These are phyloP conservation scores for Neofusicoccum sp. DNA, from an alignment of 2,329 filamentous ascomycete genomes.

Conservation along the genomic window DNA sequence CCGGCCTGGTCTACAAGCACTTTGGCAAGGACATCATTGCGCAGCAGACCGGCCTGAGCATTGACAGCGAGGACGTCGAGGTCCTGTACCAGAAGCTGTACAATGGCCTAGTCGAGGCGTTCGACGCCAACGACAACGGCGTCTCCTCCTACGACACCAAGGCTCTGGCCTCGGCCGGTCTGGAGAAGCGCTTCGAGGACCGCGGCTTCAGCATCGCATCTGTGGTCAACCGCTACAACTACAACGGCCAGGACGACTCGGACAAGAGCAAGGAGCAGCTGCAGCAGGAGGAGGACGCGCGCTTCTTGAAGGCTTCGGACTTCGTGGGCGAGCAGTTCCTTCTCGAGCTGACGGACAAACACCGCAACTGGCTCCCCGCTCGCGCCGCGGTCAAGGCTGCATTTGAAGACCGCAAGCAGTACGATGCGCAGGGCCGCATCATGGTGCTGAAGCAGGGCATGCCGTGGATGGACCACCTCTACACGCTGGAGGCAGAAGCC, in stretches of 20 bases:
- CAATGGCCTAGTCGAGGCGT: constrained; percentile 87
- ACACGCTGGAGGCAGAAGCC: constrained; percentile 69
- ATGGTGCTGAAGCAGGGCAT: constrained; percentile 79
- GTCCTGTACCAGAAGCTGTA: constrained; percentile 88
- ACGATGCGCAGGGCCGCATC: constrained; percentile 73
- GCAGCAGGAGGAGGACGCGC: constrained; percentile 75
- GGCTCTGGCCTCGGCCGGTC: constrained; percentile 64
- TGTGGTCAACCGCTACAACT: constrained; percentile 83
- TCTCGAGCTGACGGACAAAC: constrained; percentile 73
- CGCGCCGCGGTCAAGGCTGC: constrained; percentile 74
- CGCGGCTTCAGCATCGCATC: constrained; percentile 82
- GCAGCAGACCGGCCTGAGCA: constrained; percentile 57
- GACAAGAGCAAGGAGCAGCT: constrained; percentile 38
- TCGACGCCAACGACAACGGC: constrained; percentile 97
- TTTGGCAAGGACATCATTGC: constrained; percentile 85
- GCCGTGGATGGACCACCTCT: constrained; percentile 96
- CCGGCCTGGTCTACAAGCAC: constrained; percentile 92
- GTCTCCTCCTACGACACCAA: constrained; percentile 77
- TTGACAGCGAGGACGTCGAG: constrained; percentile 65
- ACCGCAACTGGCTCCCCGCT: constrained; percentile 80
- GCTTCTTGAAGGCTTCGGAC: constrained; percentile 72
- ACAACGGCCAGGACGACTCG: constrained; percentile 49
- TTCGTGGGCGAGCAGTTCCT: constrained; percentile 90
- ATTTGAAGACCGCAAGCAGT: constrained; percentile 65
- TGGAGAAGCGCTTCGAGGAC: constrained; percentile 80